Evolutionary conservation across 768 basidiomycete species (phyloP), one percentile per base, ranked within the genome.

Genomic region (Russula sp.): DNA sequence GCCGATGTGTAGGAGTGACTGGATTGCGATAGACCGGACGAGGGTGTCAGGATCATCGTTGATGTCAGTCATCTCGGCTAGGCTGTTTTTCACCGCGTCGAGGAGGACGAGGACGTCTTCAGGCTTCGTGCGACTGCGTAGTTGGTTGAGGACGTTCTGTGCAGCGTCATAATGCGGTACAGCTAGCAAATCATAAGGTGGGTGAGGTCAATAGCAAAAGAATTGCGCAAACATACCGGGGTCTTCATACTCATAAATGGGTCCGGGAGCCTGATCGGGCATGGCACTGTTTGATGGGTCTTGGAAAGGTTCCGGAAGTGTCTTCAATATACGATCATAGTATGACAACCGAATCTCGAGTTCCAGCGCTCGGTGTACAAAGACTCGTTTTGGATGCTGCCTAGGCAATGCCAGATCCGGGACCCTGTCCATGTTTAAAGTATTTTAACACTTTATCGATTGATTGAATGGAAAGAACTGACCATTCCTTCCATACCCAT

Each of bases 401-500:
- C 81, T 72, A 5, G 86, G 77, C 11, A 96, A 76, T 1, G 81
- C 74, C 34, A 98, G 78, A 76, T 98, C 97, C 2, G 89, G 87
- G 16, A 93, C 78, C 96, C 96, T 98, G 59, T 7, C 67, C n/a
- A 38, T 53, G 28, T 32, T 40, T 55, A 32, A 53, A 32, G 42
- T 53, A 24, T 32, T 36, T 55, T 32, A 51, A 32, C 22, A 57
- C 57, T 62, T 57, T 54, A 54, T 34, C 16, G 53, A 36, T 34
- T 49, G 10, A 55, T 6, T 51, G 61, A 14, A 13, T 32, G 10
- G 61, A 5, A 16, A 38, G 18, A 6, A 76, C 86, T 51, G 57
- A 94, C 96, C 97, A 99, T 81, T 98, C 97, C 71, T 93, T 95
- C 97, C 97, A 99, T 16, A 97, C 93, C 97, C 97, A 98, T 71